Evolutionary conservation across 495 filamentous ascomycete species (phyloP).

Genomic region (Lophium mytilinum): DNA sequence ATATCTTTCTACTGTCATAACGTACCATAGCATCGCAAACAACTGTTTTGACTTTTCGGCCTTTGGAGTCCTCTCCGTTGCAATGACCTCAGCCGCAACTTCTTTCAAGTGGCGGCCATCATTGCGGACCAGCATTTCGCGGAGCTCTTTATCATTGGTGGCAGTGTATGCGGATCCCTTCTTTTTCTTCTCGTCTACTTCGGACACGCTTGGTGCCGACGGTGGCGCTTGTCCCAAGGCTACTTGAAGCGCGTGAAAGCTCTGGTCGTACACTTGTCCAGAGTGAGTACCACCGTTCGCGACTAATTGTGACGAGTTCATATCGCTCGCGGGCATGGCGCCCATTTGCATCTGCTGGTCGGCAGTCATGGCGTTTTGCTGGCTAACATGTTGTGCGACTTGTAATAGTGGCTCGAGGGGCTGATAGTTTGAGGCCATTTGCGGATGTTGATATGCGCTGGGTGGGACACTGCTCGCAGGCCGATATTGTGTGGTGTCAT

Average conservation of each 20-base stretch:
- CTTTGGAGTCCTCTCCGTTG: conserved; percentile 67
- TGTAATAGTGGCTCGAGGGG: conserved; percentile 19
- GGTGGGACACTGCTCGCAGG: conserved; percentile 5
- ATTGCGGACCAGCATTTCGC: conserved; percentile 71
- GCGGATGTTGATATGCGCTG: conserved; percentile 1
- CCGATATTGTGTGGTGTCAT: not conserved
- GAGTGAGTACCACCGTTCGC: not conserved
- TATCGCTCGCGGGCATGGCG: conserved; percentile 4
- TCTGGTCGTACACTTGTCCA: not conserved
- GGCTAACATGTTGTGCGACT: conserved; percentile 19
- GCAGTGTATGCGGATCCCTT: conserved; percentile 62
- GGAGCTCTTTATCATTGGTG: conserved; percentile 86
- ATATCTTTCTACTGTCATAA: not conserved
- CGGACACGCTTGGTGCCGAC: conserved; percentile 20
- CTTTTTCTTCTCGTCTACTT: conserved; percentile 57
- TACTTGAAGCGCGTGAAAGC: not conserved
- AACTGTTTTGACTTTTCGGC: conserved; percentile 93
- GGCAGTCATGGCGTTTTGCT: conserved; percentile 12
- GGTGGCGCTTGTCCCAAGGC: not conserved
- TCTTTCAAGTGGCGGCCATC: conserved; percentile 67
- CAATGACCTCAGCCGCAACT: conserved; percentile 71
- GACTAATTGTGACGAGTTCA: not conserved
- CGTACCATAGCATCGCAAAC: conserved; percentile 95
- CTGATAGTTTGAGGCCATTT: conserved; percentile 1
- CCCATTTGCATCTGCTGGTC: conserved; percentile 13